phyloP scores from a whole-genome alignment of 345 rosid species.

The Heritiera littoralis region DNA sequence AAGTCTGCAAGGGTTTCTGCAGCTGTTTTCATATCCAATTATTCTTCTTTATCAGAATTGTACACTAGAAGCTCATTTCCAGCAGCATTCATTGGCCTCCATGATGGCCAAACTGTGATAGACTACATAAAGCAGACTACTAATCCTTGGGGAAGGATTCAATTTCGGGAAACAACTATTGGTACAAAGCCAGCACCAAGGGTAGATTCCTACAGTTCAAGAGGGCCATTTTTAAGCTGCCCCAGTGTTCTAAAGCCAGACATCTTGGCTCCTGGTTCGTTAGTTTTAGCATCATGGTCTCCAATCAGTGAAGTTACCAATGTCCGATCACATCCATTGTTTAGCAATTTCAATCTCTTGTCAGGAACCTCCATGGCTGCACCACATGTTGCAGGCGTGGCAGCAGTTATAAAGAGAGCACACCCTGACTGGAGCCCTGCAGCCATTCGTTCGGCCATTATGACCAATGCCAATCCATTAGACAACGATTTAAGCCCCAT shows the following conservation, averaged over 20 bases:
- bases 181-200: slow-evolving; percentile 42
- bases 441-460: slow-evolving; percentile 54
- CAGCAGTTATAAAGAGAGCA: slow-evolving; percentile 47
- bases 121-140: slow-evolving; percentile 20
- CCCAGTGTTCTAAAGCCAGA: slow-evolving; percentile 59
- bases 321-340: slow-evolving; percentile 19
- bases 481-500: slow-evolving; percentile 41
- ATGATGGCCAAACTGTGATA: slow-evolving; percentile 19
- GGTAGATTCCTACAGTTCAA: slow-evolving; percentile 46
- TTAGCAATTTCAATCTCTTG: slow-evolving; percentile 39
- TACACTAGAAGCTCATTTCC: slow-evolving; percentile 24
- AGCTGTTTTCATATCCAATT: slow-evolving; percentile 18
- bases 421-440: slow-evolving; percentile 60
- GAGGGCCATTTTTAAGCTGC: slow-evolving; percentile 54
- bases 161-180: slow-evolving; percentile 40
- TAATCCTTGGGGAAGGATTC: slow-evolving; percentile 30
- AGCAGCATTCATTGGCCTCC: slow-evolving; percentile 33
- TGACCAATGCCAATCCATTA: slow-evolving; percentile 49
- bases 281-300: slow-evolving; percentile 52
- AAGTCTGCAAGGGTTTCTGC: slow-evolving; percentile 19
- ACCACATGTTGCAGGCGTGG: slow-evolving; percentile 59
- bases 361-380: slow-evolving; percentile 68
- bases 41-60: slow-evolving; percentile 5
- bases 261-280: slow-evolving; percentile 54
- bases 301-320: slow-evolving; percentile 12